Percentiles rank a stretch among this genome's conserved stretches.
Conservation (phyloP, 169 alveolate genomes). For the Plasmodium billcollinsi region DNA sequence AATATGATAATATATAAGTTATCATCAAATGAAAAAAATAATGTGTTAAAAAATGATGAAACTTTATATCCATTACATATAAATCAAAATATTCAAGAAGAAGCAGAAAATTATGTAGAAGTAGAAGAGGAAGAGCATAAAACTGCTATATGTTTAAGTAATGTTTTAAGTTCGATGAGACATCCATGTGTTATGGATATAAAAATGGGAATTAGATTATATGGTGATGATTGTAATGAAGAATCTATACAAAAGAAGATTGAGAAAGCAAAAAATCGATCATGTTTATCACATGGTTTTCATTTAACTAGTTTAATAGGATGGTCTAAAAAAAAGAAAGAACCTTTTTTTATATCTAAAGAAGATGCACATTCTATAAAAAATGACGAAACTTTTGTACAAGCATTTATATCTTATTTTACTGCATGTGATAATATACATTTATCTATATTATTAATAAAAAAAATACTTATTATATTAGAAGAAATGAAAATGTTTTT, state of each 20-base stretch:
- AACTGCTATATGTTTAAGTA: slow-evolving; percentile 79
- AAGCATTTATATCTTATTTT: slow-evolving; percentile 77
- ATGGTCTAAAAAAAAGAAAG: slow-evolving; percentile 74
- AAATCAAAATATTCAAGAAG: not conserved
- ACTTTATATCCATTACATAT: no score
- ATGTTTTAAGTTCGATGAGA: slow-evolving; percentile 80
- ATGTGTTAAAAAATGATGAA: no score
- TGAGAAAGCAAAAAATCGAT: slow-evolving; percentile 77
- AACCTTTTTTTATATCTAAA: slow-evolving; percentile 77
- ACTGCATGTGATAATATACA: slow-evolving; percentile 66
- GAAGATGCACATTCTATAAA: slow-evolving; percentile 77
- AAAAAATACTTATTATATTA: slow-evolving; percentile 68
- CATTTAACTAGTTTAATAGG: slow-evolving; percentile 82
- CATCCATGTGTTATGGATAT: slow-evolving; percentile 85
- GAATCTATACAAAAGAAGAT: slow-evolving; percentile 77
- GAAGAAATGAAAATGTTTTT: slow-evolving; percentile 74
- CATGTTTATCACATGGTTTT: slow-evolving; percentile 82
- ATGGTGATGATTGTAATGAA: slow-evolving; percentile 81
- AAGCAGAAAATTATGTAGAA: not conserved
- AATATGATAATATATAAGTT: no score
- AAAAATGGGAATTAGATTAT: slow-evolving; percentile 82
- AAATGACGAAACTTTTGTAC: slow-evolving; percentile 65
- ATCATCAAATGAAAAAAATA: not conserved
- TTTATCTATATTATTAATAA: slow-evolving; percentile 34
- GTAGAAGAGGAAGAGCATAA: slow-evolving; percentile 4